Evolutionary conservation across 2,329 filamentous ascomycete genomes (phyloP).

Genomic region (Chaetomium strumarium): DNA sequence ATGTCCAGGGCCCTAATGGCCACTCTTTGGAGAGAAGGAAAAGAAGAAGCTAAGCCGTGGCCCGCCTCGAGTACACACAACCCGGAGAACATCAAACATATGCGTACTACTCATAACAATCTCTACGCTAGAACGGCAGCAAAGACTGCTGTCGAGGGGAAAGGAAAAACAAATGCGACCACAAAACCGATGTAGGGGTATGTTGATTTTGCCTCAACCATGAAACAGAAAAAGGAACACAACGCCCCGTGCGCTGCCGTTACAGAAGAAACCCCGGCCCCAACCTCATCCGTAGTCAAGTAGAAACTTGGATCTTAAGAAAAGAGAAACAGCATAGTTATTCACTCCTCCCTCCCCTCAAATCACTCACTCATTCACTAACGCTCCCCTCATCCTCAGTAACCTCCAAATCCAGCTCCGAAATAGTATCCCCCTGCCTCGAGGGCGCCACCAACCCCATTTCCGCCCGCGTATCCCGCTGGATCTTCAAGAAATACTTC

Average conservation of each 20-base stretch:
- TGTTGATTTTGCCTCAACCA: not conserved
- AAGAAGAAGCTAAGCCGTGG: not conserved
- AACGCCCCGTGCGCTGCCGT: too few relatives aligned
- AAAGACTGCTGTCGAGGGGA: too few relatives aligned
- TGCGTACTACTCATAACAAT: conserved; percentile 11
- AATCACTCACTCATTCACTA: conserved; percentile 30
- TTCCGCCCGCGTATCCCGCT: conserved; percentile 63
- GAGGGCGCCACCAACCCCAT: conserved; percentile 36
- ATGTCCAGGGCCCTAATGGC: not conserved
- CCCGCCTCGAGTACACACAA: not conserved
- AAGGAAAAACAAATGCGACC: not conserved
- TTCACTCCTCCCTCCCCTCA: too few relatives aligned
- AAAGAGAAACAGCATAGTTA: not conserved
- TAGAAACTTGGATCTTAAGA: not conserved
- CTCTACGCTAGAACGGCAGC: conserved; percentile 4
- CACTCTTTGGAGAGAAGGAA: too few relatives aligned
- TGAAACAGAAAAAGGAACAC: not conserved
- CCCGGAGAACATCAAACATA: not conserved
- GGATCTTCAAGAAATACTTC: conserved; percentile 81
- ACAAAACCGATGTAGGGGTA: not conserved
- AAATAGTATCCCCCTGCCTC: conserved; percentile 10
- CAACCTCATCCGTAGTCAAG: not conserved
- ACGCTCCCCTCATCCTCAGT: conserved; percentile 29
- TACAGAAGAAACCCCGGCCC: not conserved
- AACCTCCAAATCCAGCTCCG: conserved; percentile 11